phyloP scores from a whole-genome alignment of 768 basidiomycete genomes.

The Pholiota microspora region DNA sequence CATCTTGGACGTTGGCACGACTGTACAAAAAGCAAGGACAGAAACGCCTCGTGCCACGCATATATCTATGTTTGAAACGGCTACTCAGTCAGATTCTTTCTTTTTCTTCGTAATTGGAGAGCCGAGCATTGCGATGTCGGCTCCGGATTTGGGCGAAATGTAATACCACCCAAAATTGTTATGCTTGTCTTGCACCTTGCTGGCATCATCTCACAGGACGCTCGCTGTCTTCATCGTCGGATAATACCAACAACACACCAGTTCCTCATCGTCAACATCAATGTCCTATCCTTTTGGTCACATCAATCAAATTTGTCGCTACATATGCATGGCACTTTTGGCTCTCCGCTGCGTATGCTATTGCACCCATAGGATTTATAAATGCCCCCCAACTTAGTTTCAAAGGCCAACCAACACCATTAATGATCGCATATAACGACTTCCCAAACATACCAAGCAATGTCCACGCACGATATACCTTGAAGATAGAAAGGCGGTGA shows the following conservation, averaged over 20 bases:
- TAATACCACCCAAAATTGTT: background rate
- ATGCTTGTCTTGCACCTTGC: background rate
- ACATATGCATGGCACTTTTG: background rate
- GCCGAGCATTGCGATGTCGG: background rate
- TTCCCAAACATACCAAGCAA: no score
- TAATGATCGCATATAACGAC: no score
- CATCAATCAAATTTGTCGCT: background rate
- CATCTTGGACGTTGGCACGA: background rate
- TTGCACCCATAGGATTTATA: no score
- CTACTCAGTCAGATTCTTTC: background rate
- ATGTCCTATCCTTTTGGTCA: background rate
- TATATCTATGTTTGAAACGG: background rate
- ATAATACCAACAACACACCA: background rate
- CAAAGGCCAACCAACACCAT: no score
- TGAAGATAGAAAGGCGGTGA: no score
- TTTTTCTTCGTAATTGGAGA: background rate
- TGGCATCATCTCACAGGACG: background rate
- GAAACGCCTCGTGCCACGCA: background rate
- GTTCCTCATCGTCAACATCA: background rate
- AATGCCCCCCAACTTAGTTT: no score
- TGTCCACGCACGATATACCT: no score
- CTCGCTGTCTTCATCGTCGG: background rate
- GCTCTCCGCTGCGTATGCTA: no score
- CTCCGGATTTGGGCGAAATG: background rate
- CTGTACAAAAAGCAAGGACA: background rate